Evolutionary conservation across 1,139 yeast genomes (phyloP), one percentile per base, ranked within the genome.

Genomic region (Geotrichum citri-aurantii): DNA sequence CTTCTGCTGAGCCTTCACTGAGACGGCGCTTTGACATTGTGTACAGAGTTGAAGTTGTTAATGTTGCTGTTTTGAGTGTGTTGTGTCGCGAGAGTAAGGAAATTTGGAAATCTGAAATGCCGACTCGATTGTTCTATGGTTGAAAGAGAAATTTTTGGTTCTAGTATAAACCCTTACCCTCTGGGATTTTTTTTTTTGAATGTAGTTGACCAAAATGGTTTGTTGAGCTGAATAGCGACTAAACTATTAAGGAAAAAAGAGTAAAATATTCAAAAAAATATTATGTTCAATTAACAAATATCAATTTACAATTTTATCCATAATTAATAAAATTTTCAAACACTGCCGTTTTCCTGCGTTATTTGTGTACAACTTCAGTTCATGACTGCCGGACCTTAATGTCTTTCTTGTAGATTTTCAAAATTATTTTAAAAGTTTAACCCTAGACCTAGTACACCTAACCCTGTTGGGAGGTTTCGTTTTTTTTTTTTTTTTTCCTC

Each of bases 381-480:
- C n/a, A n/a, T n/a, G n/a, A n/a, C n/a, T n/a, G n/a, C n/a, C n/a
- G n/a, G n/a, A n/a, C n/a, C n/a, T n/a, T n/a, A n/a, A n/a, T n/a
- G n/a, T n/a, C n/a, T n/a, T n/a, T n/a, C n/a, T n/a, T n/a, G n/a
- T n/a, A n/a, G n/a, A n/a, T n/a, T n/a, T n/a, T n/a, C n/a, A n/a
- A n/a, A n/a, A n/a, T n/a, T n/a, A n/a, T n/a, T n/a, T n/a, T n/a
- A n/a, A n/a, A n/a, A n/a, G n/a, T n/a, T n/a, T n/a, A n/a, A 7
- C 49, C 55, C 55, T 52, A 52, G 21, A 49, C 55, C 55, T 42
- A 12, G 12, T 14, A 33, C n/a, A 56, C 59, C 54, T 48, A 27
- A 48, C 59, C 59, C 56, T 21, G 44, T 47, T 53, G 56, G 56
- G 56, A 53, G 40, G 23, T 26, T n/a, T 11, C n/a, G n/a, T 37